Evolutionary conservation across 2,329 filamentous ascomycete genomes (phyloP).

Genomic region (Penicillium sp.): DNA sequence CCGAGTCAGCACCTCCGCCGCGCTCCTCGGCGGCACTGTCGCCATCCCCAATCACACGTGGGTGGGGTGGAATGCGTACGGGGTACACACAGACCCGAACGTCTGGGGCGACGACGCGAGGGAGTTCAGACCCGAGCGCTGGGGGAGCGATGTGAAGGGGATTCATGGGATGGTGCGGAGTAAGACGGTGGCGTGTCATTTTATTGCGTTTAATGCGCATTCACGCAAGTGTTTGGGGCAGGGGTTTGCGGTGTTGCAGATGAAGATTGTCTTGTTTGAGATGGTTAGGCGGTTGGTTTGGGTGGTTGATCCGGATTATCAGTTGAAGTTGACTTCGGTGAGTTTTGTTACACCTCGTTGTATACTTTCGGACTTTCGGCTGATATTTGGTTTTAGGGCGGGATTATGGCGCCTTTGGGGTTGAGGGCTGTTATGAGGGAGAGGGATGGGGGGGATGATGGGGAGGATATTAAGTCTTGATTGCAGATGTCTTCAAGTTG

Average conservation of each 20-base stretch:
- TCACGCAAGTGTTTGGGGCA: slow-evolving; percentile 34
- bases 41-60: slow-evolving; percentile 43
- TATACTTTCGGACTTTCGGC: too few relatives aligned
- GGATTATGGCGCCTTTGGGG: slow-evolving; percentile 29
- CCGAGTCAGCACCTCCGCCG: slow-evolving; percentile 38
- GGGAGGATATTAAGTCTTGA: not conserved
- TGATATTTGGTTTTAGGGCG: slow-evolving; percentile 22
- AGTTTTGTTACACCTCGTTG: too few relatives aligned
- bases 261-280: slow-evolving; percentile 31
- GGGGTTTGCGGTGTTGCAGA: slow-evolving; percentile 34
- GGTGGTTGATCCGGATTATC: slow-evolving; percentile 27
- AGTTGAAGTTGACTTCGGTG: slow-evolving; percentile 32
- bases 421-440: slow-evolving; percentile 21
- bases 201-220: slow-evolving; percentile 37
- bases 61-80: slow-evolving; percentile 48
- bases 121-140: slow-evolving; percentile 43
- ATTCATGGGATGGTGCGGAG: slow-evolving; percentile 31
- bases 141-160: slow-evolving; percentile 38
- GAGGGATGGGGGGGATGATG: not conserved
- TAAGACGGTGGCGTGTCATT: slow-evolving; percentile 31
- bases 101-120: slow-evolving; percentile 37
- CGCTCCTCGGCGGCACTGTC: slow-evolving; percentile 32
- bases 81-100: slow-evolving; percentile 42
- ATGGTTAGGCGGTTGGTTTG: slow-evolving; percentile 24
- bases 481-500: not conserved